Evolutionary conservation across 441 rosid species (phyloP).

Genomic region (Capsella rubella): DNA sequence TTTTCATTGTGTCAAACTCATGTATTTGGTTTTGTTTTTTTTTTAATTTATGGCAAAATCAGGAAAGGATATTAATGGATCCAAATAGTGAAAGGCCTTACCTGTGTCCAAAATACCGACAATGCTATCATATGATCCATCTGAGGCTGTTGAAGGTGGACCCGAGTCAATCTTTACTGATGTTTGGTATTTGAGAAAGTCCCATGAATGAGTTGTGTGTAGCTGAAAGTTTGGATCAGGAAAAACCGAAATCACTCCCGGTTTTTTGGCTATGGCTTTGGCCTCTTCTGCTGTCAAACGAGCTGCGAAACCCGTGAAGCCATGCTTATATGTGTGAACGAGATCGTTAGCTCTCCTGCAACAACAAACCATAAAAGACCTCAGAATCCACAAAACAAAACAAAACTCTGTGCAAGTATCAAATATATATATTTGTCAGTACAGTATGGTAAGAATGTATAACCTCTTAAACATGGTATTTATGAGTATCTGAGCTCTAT

Average conservation of each 20-base stretch:
- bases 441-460: not conserved
- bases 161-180: constrained; percentile 50
- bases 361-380: constrained; percentile 22
- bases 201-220: constrained; percentile 96
- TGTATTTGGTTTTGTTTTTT: not conserved
- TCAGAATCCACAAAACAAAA: constrained; percentile 18
- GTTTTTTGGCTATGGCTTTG: constrained; percentile 53
- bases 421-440: not conserved
- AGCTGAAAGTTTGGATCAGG: constrained; percentile 67
- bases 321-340: constrained; percentile 60
- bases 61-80: not conserved
- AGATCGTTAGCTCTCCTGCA: constrained; percentile 59
- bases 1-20: not conserved
- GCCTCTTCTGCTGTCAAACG: constrained; percentile 76
- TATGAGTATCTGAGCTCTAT: constrained; percentile 56
- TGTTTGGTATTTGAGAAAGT: constrained; percentile 72
- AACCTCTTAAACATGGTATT: constrained; percentile 57
- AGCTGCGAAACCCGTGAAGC: constrained; percentile 88
- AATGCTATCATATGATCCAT: constrained; percentile 49
- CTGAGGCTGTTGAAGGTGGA: constrained; percentile 45
- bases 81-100: constrained; percentile 17
- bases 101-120: constrained; percentile 72
- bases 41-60: not conserved
- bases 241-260: constrained; percentile 83
- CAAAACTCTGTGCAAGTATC: not conserved